A percentile compares a stretch with the other conserved stretches of the same genome.
Conservation (phyloP, 805 yeast genomes). For the Kluyveromyces wickerhamii region DNA sequence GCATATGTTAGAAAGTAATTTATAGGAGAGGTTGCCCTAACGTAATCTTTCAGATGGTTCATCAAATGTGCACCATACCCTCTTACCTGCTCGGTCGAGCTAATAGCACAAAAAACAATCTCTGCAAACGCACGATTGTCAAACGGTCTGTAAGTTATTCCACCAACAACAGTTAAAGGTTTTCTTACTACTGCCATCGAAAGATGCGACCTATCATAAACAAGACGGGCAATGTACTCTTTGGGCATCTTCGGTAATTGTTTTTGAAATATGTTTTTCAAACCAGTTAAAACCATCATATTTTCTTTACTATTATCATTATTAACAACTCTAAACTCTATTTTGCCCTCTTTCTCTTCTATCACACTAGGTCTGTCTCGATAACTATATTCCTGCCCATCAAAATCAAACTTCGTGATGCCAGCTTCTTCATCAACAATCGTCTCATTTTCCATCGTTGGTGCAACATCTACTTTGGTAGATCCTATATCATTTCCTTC, state of each 20-base stretch:
- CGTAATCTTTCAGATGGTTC: slow-evolving; percentile 97
- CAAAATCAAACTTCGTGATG: slow-evolving; percentile 39
- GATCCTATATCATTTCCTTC: background rate
- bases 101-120: slow-evolving; percentile 96
- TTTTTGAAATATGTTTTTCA: slow-evolving; percentile 92
- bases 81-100: slow-evolving; percentile 94
- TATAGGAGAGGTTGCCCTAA: slow-evolving; percentile 76
- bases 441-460: slow-evolving; percentile 14
- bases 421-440: slow-evolving; percentile 29
- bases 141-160: slow-evolving; percentile 93
- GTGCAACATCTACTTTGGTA: background rate
- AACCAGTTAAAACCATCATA: slow-evolving; percentile 86
- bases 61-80: slow-evolving; percentile 98
- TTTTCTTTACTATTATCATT: slow-evolving; percentile 85
- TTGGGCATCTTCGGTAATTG: slow-evolving; percentile 98
- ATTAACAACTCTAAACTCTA: slow-evolving; percentile 93
- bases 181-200: slow-evolving; percentile 94
- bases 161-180: slow-evolving; percentile 94
- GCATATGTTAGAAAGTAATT: slow-evolving; percentile 91
- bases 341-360: slow-evolving; percentile 88
- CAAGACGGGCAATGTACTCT: slow-evolving; percentile 90
- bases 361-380: slow-evolving; percentile 90
- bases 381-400: slow-evolving; percentile 73
- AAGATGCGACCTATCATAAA: slow-evolving; percentile 87
- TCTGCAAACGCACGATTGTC: slow-evolving; percentile 89